Conservation (phyloP, 1,284 basidiomycete genomes). For the Irpex sp. region DNA sequence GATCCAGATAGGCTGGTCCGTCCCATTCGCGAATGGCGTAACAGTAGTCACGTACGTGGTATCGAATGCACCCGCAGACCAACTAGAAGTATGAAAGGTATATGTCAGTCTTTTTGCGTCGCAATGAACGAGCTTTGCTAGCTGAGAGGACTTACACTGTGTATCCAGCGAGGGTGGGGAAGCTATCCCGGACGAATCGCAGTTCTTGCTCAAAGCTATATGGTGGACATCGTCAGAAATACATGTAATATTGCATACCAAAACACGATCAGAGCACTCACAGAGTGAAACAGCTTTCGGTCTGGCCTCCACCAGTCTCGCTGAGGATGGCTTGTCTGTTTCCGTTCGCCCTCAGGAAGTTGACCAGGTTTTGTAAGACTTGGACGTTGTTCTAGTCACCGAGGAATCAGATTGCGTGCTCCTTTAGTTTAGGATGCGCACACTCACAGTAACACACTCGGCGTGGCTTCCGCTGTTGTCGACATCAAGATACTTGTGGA, state of each 20-base stretch:
- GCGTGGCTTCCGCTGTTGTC: slow-evolving; percentile 51
- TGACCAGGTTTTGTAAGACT: slow-evolving; percentile 39
- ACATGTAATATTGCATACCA: too few species aligned
- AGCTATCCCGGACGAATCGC: slow-evolving; percentile 40
- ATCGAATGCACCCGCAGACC: slow-evolving; percentile 36
- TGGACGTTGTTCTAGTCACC: slow-evolving; percentile 35
- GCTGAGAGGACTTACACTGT: slow-evolving; percentile 22
- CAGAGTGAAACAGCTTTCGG: slow-evolving; percentile 41
- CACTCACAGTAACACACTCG: slow-evolving; percentile 36
- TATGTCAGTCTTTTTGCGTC: background rate
- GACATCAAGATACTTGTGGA: slow-evolving; percentile 37
- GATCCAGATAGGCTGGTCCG: slow-evolving; percentile 32
- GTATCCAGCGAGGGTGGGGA: slow-evolving; percentile 41
- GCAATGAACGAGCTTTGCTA: background rate
- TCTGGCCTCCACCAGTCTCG: slow-evolving; percentile 55
- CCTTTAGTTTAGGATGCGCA: background rate
- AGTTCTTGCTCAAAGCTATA: slow-evolving; percentile 37
- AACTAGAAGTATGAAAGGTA: slow-evolving; percentile 13
- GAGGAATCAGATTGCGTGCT: background rate
- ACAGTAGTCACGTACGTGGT: slow-evolving; percentile 31
- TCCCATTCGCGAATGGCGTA: slow-evolving; percentile 30
- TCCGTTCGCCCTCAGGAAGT: slow-evolving; percentile 41
- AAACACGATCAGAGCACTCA: slow-evolving; percentile 15
- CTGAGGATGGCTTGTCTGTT: slow-evolving; percentile 50
- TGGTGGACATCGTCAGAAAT: too few species aligned